Evolutionary conservation across 192 early-diverging fungal genomes (phyloP).

Genomic region (Coemansia brasiliensis): DNA sequence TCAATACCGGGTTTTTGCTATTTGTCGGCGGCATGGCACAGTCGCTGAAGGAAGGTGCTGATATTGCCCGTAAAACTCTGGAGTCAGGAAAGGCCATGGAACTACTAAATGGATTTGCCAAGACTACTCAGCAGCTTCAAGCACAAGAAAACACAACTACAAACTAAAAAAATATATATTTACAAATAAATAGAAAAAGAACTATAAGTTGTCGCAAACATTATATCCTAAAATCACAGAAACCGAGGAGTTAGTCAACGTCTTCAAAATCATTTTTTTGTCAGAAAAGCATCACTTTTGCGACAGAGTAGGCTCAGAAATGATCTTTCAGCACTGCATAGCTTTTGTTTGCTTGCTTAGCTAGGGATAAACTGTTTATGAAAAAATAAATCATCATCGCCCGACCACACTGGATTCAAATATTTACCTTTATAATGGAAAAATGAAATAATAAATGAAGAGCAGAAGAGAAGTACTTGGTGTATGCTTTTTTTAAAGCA

Average conservation of each 20-base stretch:
- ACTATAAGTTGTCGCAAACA: too few relatives aligned
- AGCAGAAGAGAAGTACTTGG: not conserved
- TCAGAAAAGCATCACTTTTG: too few relatives aligned
- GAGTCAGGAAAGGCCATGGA: conserved; percentile 65
- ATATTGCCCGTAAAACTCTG: conserved; percentile 73
- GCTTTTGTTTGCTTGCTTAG: conserved; percentile 15
- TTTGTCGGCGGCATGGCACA: conserved; percentile 74
- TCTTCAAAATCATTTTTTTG: too few relatives aligned
- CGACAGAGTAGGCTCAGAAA: conserved; percentile 36
- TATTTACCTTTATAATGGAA: conserved; percentile 4
- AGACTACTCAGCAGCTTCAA: conserved; percentile 23
- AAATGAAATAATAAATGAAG: not conserved
- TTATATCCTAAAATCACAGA: too few relatives aligned
- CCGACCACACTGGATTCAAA: conserved; percentile 4
- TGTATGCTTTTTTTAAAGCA: not conserved
- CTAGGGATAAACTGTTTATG: conserved; percentile 36
- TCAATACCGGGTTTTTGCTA: conserved; percentile 89
- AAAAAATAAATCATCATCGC: conserved; percentile 25
- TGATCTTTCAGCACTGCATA: conserved; percentile 22
- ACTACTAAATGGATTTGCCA: conserved; percentile 65
- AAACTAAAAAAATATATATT: conserved; percentile 3
- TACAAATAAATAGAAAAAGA: not conserved
- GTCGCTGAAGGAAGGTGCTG: conserved; percentile 74
- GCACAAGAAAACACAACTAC: conserved; percentile 15
- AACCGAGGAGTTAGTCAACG: conserved; percentile 4